Percentiles rank a stretch among this genome's conserved stretches.
Conservation (phyloP, 169 alveolate genomes). For the Eimeria sp. region DNA sequence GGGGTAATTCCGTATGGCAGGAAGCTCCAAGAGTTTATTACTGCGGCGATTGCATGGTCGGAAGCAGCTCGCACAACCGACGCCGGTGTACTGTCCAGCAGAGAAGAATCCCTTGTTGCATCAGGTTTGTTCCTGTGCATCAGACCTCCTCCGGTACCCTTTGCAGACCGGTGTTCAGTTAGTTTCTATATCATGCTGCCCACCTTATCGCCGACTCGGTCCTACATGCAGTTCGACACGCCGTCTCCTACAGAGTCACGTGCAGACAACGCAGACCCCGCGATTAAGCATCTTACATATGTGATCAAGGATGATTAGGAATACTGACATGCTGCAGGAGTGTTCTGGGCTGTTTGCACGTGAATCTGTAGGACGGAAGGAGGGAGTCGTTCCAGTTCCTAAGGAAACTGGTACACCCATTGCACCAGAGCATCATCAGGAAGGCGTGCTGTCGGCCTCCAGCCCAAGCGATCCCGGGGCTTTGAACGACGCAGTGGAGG, state of each 20-base stretch:
- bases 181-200: not conserved
- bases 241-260: not conserved
- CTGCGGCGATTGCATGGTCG: not conserved
- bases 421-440: not conserved
- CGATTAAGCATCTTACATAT: too few species aligned
- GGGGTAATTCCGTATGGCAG: slow-evolving; percentile 9
- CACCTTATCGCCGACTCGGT: too few species aligned
- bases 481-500: not conserved
- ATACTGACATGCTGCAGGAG: not conserved
- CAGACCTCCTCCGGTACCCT: not conserved
- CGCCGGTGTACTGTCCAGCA: not conserved
- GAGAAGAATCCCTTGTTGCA: not conserved
- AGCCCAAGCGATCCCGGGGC: not conserved
- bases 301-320: too few species aligned
- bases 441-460: not conserved
- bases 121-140: not conserved
- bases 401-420: not conserved
- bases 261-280: too few species aligned
- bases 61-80: not conserved
- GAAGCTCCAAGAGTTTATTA: not conserved
- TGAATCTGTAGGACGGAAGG: not conserved
- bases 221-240: not conserved
- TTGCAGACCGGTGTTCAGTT: not conserved
- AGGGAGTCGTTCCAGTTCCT: not conserved
- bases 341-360: not conserved